Percentiles rank a stretch among this genome's conserved stretches.
Evolutionary conservation across 116 monocot genomes (phyloP).

Genomic region (Cymodocea nodosa): DNA sequence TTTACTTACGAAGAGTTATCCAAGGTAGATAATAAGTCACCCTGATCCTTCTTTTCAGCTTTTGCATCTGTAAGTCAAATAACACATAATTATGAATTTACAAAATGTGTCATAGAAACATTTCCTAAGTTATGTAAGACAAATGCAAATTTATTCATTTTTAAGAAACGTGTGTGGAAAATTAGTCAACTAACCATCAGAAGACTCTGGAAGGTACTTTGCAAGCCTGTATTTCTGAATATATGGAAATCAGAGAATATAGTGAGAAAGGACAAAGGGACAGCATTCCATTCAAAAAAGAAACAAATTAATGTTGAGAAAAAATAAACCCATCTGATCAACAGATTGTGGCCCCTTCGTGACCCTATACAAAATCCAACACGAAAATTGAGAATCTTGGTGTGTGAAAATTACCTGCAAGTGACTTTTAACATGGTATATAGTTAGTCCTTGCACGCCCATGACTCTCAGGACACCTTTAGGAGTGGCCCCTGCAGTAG

Average conservation of each 20-base stretch:
- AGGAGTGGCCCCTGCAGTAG: constrained; percentile 78
- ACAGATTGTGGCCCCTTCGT: no score
- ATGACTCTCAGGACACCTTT: constrained; percentile 92
- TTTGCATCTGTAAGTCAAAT: constrained; percentile 27
- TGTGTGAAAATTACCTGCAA: constrained; percentile 52
- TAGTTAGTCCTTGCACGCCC: constrained; percentile 84
- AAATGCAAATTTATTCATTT: background rate
- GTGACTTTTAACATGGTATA: constrained; percentile 98
- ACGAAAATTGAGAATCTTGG: no score
- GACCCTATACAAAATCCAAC: background rate
- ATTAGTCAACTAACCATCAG: constrained; percentile 28
- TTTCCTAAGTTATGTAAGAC: background rate
- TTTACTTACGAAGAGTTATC: constrained; percentile 60
- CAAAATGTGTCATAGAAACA: background rate
- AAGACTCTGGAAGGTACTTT: constrained; percentile 58
- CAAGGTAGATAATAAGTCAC: constrained; percentile 13
- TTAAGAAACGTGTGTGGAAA: background rate
- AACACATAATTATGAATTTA: background rate
- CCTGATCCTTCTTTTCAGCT: constrained; percentile 36
- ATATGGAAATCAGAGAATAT: background rate
- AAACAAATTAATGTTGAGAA: no score
- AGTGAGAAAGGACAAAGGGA: background rate
- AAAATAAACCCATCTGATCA: background rate
- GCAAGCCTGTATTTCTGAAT: constrained; percentile 73
- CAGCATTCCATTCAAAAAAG: background rate